Percentiles rank a stretch among this genome's conserved stretches.
These are phyloP conservation scores for Nakazawaea ernobii DNA, from an alignment of 805 yeast genomes.

Conservation along the genomic window DNA sequence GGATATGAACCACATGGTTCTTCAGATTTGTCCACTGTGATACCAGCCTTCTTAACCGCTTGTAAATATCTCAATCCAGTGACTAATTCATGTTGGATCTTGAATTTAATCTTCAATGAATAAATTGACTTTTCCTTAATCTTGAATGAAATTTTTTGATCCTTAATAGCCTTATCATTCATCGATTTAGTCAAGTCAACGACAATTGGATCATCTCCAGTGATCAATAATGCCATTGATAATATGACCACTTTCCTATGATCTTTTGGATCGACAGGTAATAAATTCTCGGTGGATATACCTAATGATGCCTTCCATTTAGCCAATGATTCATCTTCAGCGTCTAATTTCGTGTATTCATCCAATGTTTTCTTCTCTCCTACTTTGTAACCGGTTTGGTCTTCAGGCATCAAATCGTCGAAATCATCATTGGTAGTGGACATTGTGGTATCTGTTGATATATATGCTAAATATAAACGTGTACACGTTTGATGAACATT, in stretches of 20 bases:
- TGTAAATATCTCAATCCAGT: conserved; percentile 88
- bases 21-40: conserved; percentile 77
- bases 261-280: conserved; percentile 68
- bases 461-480: no score
- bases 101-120: conserved; percentile 66
- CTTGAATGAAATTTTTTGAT: conserved; percentile 53
- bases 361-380: conserved; percentile 73
- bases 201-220: conserved; percentile 62
- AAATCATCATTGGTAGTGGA: conserved; percentile 18
- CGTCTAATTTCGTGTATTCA: conserved; percentile 79
- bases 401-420: conserved; percentile 60
- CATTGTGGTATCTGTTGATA: no score
- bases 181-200: conserved; percentile 62
- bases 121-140: conserved; percentile 77
- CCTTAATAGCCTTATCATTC: conserved; percentile 48
- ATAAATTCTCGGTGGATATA: conserved; percentile 43
- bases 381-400: conserved; percentile 57
- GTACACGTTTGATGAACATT: no score
- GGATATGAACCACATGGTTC: conserved; percentile 90
- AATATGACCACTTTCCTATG: conserved; percentile 71
- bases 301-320: conserved; percentile 93
- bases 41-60: conserved; percentile 79
- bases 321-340: conserved; percentile 83
- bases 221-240: conserved; percentile 66
- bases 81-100: conserved; percentile 85